These are phyloP conservation scores for Neurospora hispaniola DNA, from an alignment of 495 filamentous ascomycete species.

Conservation along the genomic window DNA sequence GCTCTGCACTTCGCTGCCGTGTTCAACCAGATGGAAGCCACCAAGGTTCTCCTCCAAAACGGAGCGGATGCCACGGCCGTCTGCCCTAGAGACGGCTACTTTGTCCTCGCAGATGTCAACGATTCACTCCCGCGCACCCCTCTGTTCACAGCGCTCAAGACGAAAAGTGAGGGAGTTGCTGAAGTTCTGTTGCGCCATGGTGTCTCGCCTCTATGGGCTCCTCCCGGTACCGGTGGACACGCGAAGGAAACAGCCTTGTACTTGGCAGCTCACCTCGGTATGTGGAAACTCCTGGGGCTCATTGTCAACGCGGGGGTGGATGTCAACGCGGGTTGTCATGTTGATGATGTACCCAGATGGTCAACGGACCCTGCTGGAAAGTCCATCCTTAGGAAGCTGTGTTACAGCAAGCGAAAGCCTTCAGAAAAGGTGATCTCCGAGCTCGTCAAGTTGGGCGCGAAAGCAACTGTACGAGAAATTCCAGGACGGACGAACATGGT, in stretches of 20 bases:
- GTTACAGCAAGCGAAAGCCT: background rate
- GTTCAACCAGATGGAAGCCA: background rate
- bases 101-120: background rate
- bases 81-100: background rate
- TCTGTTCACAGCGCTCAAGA: background rate
- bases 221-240: background rate
- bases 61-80: background rate
- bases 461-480: background rate
- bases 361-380: background rate
- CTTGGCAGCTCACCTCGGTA: background rate
- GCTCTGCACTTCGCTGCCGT: background rate
- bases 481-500: background rate
- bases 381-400: background rate
- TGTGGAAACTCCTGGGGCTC: background rate
- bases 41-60: background rate
- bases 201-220: background rate
- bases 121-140: background rate
- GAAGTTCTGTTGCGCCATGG: background rate
- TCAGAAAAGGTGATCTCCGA: background rate
- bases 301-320: background rate
- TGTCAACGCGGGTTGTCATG: background rate
- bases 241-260: background rate
- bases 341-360: background rate
- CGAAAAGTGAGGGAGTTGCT: background rate
- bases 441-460: background rate